phyloP scores from a whole-genome alignment of 371 early-diverging fungal genomes.

The Mucor piriformis region DNA sequence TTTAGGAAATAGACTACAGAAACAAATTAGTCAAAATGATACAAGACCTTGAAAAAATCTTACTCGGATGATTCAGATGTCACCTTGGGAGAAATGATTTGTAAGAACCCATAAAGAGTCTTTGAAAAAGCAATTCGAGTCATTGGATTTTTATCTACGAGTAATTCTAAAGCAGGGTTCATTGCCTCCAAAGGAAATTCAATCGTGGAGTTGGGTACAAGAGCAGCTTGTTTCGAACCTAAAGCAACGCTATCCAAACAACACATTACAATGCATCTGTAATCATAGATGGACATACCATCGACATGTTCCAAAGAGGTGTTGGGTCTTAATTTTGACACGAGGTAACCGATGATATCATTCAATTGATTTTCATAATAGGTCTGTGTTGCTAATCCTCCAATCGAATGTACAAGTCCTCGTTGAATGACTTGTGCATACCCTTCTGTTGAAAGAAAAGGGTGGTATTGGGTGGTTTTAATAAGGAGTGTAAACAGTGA shows the following conservation, averaged over 20 bases:
- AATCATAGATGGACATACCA: conserved; percentile 47
- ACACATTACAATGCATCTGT: conserved; percentile 51
- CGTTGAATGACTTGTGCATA: conserved; percentile 50
- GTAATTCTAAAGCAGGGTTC: conserved; percentile 18
- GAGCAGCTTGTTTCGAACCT: conserved; percentile 18
- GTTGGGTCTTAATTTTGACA: conserved; percentile 62
- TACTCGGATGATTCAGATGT: conserved; percentile 3
- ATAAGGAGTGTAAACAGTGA: conserved; percentile 67
- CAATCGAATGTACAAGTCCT: conserved; percentile 60
- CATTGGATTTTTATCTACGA: conserved; percentile 19
- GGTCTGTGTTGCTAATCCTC: conserved; percentile 76
- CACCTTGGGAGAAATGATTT: background rate
- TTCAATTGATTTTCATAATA: conserved; percentile 85
- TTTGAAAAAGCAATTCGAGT: conserved; percentile 18
- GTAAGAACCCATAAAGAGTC: conserved; percentile 9
- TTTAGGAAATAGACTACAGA: conserved; percentile 5
- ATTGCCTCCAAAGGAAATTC: conserved; percentile 17
- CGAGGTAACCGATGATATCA: conserved; percentile 78
- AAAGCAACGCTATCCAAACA: conserved; percentile 45
- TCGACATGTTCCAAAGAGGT: conserved; percentile 50
- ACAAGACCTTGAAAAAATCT: background rate
- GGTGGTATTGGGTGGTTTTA: conserved; percentile 41
- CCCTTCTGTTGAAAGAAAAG: background rate
- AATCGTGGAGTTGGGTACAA: background rate
- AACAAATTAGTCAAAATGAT: background rate